phyloP scores from a whole-genome alignment of 1,284 basidiomycete genomes.

The Lignosus rhinocerotis region DNA sequence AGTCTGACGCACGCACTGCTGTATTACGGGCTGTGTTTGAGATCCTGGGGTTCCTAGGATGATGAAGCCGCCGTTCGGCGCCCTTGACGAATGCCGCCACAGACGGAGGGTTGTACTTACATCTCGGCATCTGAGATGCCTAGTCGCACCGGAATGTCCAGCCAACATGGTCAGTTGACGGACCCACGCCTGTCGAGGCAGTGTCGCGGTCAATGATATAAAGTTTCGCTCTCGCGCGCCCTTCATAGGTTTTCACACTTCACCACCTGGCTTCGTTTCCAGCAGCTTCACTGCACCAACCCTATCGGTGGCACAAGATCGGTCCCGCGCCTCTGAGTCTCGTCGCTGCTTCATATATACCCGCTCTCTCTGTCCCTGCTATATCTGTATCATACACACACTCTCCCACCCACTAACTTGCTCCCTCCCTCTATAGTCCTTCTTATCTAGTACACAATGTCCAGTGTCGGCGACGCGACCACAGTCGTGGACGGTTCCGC shows the following conservation, averaged over 20 bases:
- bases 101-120: neutral
- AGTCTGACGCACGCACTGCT: no score
- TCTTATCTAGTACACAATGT: neutral
- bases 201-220: neutral
- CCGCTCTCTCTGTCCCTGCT: neutral
- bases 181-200: neutral
- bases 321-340: neutral
- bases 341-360: neutral
- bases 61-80: neutral
- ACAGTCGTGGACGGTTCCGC: conserved; percentile 26
- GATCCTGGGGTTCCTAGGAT: neutral
- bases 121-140: no score
- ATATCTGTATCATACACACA: neutral
- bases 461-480: conserved; percentile 24
- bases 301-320: neutral
- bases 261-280: neutral
- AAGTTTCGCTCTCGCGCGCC: neutral
- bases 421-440: no score
- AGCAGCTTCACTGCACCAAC: neutral
- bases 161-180: neutral
- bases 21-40: no score
- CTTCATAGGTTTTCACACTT: neutral
- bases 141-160: neutral
- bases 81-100: neutral
- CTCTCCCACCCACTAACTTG: neutral